These are phyloP conservation scores for Pistacia vera DNA, from an alignment of 345 rosid genomes.

Conservation along the genomic window DNA sequence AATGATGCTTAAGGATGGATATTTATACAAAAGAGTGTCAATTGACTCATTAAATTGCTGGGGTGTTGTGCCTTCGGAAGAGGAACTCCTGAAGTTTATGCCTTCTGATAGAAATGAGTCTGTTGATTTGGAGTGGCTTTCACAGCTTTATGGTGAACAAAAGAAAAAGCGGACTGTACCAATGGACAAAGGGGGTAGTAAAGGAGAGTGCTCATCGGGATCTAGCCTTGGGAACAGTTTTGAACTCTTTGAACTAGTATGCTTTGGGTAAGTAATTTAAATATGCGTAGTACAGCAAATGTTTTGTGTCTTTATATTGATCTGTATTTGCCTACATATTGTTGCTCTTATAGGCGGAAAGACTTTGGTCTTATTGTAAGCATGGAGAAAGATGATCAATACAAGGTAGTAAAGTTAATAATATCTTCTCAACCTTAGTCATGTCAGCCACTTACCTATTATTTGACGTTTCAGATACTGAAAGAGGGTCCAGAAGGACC, in stretches of 20 bases:
- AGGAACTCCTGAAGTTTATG: slow-evolving; percentile 78
- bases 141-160: slow-evolving; percentile 79
- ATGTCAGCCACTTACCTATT: slow-evolving; percentile 24
- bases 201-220: slow-evolving; percentile 69
- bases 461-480: slow-evolving; percentile 57
- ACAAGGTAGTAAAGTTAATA: slow-evolving; percentile 55
- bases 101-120: slow-evolving; percentile 63
- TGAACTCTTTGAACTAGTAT: slow-evolving; percentile 69
- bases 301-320: slow-evolving; percentile 4
- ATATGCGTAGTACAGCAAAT: slow-evolving; percentile 18
- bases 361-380: slow-evolving; percentile 87
- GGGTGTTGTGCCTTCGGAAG: slow-evolving; percentile 73
- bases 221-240: slow-evolving; percentile 44
- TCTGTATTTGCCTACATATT: slow-evolving; percentile 23
- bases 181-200: slow-evolving; percentile 56
- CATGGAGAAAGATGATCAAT: slow-evolving; percentile 80
- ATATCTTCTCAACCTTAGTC: slow-evolving; percentile 15
- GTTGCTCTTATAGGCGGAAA: slow-evolving; percentile 65
- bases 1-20: slow-evolving; percentile 91
- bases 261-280: slow-evolving; percentile 64
- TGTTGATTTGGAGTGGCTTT: slow-evolving; percentile 81
- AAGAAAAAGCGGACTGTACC: slow-evolving; percentile 52
- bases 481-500: slow-evolving; percentile 76
- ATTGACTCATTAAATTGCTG: slow-evolving; percentile 70
- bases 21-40: slow-evolving; percentile 72